Conservation (phyloP, 2,329 filamentous ascomycete genomes). For the Venturia nashicola region DNA sequence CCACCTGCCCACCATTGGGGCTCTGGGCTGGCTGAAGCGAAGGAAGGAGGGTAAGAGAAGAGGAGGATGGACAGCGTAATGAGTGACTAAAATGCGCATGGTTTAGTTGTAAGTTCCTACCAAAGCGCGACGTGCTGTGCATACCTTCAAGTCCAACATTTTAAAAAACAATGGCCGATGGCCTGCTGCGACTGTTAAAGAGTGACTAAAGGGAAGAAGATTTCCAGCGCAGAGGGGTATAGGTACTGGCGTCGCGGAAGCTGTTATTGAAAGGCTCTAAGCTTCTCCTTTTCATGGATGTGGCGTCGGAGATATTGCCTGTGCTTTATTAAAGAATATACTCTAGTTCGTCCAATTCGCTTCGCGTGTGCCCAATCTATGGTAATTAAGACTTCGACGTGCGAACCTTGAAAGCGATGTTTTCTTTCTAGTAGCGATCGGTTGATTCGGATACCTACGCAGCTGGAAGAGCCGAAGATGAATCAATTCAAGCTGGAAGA, state of each 20-base stretch:
- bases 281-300: neutral
- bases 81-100: neutral
- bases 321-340: neutral
- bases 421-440: neutral
- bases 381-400: neutral
- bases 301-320: neutral
- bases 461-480: neutral
- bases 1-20: neutral
- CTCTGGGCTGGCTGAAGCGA: neutral
- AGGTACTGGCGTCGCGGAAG: neutral
- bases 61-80: constrained; percentile 2
- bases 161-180: neutral
- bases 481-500: neutral
- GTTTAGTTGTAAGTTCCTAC: neutral
- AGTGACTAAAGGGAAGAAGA: neutral
- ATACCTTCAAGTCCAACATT: constrained; percentile 2
- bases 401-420: neutral
- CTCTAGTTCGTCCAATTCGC: neutral
- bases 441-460: neutral
- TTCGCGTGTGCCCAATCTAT: neutral
- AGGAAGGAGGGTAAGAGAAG: neutral
- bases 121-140: neutral
- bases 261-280: neutral
- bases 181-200: neutral
- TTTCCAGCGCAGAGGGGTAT: neutral